phyloP scores from a whole-genome alignment of 306 rosid species.

The Quillaja saponaria region DNA sequence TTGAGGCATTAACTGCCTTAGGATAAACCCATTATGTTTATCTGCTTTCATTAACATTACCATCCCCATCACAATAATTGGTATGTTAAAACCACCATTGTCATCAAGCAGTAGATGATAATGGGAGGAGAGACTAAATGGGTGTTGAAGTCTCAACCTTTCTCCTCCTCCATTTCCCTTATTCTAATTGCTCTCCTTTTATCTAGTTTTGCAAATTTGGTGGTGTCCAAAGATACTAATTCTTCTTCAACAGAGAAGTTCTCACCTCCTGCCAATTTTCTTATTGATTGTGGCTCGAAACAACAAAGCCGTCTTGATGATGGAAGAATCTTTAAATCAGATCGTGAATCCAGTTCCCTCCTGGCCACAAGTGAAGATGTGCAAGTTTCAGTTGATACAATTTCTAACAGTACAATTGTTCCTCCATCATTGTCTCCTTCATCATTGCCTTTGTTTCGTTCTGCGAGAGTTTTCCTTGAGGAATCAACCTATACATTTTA shows the following conservation, averaged over 20 bases:
- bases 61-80: not conserved
- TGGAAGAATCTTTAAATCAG: constrained; percentile 75
- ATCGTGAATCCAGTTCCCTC: constrained; percentile 59
- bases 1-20: not conserved
- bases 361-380: constrained; percentile 60
- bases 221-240: constrained; percentile 5
- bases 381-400: constrained; percentile 40
- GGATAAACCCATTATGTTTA: too few species aligned
- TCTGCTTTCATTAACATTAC: not conserved
- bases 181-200: constrained; percentile 19
- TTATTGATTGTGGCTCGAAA: constrained; percentile 73
- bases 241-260: too few species aligned
- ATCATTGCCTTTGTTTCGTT: constrained; percentile 45
- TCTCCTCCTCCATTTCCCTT: constrained; percentile 28
- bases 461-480: constrained; percentile 57
- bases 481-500: constrained; percentile 59
- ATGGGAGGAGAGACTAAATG: constrained; percentile 41
- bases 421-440: constrained; percentile 40
- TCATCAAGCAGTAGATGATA: not conserved
- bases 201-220: constrained; percentile 10
- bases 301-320: constrained; percentile 45
- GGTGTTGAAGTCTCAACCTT: constrained; percentile 25
- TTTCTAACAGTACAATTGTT: constrained; percentile 22
- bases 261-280: constrained; percentile 57
- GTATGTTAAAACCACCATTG: not conserved